These are phyloP conservation scores for Hymenoscyphus scutula DNA, from an alignment of 2,329 filamentous ascomycete genomes.

Conservation along the genomic window DNA sequence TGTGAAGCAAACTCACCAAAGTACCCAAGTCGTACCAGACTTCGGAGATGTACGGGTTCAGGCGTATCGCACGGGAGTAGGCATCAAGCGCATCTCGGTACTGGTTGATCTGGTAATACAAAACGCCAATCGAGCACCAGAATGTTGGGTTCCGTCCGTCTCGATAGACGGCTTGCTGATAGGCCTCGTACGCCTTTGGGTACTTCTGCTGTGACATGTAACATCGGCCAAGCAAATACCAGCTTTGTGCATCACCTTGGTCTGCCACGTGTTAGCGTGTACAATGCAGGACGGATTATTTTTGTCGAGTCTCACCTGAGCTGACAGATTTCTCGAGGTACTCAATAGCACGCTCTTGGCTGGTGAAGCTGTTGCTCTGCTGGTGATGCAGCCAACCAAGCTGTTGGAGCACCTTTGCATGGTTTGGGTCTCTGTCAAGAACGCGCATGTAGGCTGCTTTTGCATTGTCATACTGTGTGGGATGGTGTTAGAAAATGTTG, in stretches of 20 bases:
- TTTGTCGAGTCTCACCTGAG: slow-evolving; percentile 62
- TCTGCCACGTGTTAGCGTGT: slow-evolving; percentile 55
- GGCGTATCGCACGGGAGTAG: slow-evolving; percentile 90
- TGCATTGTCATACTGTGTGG: slow-evolving; percentile 77
- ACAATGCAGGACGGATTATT: slow-evolving; percentile 23
- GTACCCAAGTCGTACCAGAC: slow-evolving; percentile 99
- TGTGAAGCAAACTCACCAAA: slow-evolving; percentile 61
- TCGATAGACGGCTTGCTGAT: slow-evolving; percentile 97
- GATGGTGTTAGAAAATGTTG: not conserved
- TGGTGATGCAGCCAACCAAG: slow-evolving; percentile 97
- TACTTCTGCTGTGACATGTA: slow-evolving; percentile 99
- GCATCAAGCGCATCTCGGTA: slow-evolving; percentile 97
- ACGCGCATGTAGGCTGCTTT: slow-evolving; percentile 92
- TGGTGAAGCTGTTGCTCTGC: slow-evolving; percentile 85
- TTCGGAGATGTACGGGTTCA: slow-evolving; percentile 98
- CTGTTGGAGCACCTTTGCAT: slow-evolving; percentile 97
- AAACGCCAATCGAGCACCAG: slow-evolving; percentile 98
- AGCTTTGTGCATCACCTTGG: slow-evolving; percentile 93
- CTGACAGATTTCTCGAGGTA: slow-evolving; percentile 95
- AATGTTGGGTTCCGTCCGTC: slow-evolving; percentile 97
- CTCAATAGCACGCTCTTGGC: slow-evolving; percentile 94
- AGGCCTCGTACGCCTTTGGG: slow-evolving; percentile 96
- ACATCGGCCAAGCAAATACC: slow-evolving; percentile 95
- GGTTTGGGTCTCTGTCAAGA: slow-evolving; percentile 89
- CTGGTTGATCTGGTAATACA: slow-evolving; percentile 99